Percentiles rank a stretch among this genome's conserved stretches.
Conservation (phyloP, 306 rosid species). For the Astragalus membranaceus region DNA sequence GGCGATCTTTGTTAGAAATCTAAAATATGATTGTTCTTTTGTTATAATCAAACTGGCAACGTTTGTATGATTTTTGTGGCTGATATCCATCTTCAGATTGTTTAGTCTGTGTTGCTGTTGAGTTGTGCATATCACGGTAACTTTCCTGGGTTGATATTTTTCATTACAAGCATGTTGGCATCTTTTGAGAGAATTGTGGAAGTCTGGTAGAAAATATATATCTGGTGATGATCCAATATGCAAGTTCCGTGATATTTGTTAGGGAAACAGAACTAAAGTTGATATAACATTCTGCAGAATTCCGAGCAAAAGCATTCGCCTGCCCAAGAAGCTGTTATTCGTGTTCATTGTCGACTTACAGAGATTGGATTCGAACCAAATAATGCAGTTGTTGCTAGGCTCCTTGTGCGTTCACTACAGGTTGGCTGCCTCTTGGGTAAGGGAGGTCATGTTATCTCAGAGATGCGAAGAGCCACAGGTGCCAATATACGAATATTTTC, state of each 20-base stretch:
- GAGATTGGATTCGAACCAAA: conserved; percentile 81
- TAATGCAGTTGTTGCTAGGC: conserved; percentile 65
- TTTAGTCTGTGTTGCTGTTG: conserved; percentile 30
- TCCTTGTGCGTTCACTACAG: conserved; percentile 74
- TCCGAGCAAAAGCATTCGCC: conserved; percentile 76
- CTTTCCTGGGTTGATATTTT: conserved; percentile 22
- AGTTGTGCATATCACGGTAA: conserved; percentile 22
- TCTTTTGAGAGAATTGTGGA: conserved; percentile 5
- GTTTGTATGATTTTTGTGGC: conserved; percentile 16
- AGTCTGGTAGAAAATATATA: neutral
- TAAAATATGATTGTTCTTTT: conserved; percentile 25
- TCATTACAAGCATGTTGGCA: conserved; percentile 1
- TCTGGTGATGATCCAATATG: neutral
- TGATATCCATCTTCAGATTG: conserved; percentile 29
- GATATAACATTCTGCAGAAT: conserved; percentile 42
- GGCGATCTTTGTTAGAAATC: conserved; percentile 10
- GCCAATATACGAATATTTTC: conserved; percentile 76
- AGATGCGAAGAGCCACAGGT: conserved; percentile 81
- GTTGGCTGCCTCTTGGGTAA: conserved; percentile 80
- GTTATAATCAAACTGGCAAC: conserved; percentile 20
- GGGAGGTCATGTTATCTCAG: conserved; percentile 71
- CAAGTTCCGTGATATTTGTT: conserved; percentile 15
- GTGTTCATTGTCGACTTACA: conserved; percentile 68
- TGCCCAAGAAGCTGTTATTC: conserved; percentile 80
- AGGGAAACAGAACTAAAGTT: conserved; percentile 1